Base-by-base conservation (phyloP, 140 eudicot species). In the Oenanthe javanica region DNA sequence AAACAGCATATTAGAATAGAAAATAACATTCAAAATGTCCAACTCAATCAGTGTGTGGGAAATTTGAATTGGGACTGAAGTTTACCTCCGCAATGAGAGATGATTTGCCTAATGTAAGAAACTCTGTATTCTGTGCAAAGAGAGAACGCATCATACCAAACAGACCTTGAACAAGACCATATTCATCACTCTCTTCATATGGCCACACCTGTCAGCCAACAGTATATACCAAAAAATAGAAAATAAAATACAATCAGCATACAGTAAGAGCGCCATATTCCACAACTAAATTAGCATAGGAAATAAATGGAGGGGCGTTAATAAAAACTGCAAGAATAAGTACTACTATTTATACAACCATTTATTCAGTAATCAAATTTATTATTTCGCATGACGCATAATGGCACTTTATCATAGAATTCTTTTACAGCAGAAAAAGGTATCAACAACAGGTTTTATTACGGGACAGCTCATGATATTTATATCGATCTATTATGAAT, bases 101-200 rank as follows among this genome's bases (percentile, higher is more conserved):
- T 13, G 96, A 79, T 55, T 80, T 88, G 78, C 80, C 71, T 50
- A 91, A 86, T 83, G 89, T 73, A 86, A 90, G 81, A 75, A 79
- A 82, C 50, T 88, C 83, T 9, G 89, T 75, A 83, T 92, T 90
- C 76, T 86, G 90, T 27, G 96, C 85, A 73, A 91, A 93, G 51
- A 96, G 90, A 85, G 86, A 75, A 86, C 85, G 89, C 97, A 91
- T 93, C 88, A 93, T 87, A 64, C 91, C 92, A 82, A 91, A 96
- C 31, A 96, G 97, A 36, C 93, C 92, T 91, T 93, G 99, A 77
- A 96, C 86, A 81, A 96, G 86, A 82, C 98, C 98, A 75, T 89
- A 85, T 54, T 89, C 92, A 50, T 90, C 93, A 81, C 94, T 89
- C 85, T 92, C 97, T 84, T 95, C 99, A 66, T 92, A 95, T n/a